Evolutionary conservation across 1,284 basidiomycete species (phyloP).

Genomic region (Fomitopsis palustris): DNA sequence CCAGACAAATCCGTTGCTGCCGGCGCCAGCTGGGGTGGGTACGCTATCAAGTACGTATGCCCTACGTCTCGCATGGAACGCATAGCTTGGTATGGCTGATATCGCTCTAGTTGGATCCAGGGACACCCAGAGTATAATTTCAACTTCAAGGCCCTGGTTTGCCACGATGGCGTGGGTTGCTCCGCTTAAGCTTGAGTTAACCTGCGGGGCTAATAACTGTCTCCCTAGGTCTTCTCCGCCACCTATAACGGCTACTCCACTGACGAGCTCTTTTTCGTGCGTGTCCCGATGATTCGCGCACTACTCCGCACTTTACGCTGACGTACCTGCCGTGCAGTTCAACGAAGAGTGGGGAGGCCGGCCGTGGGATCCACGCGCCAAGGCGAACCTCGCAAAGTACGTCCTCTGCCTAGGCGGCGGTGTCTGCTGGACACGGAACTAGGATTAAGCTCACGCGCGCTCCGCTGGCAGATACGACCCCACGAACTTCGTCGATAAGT

Average conservation of each 20-base stretch:
- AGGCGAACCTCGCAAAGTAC: constrained; percentile 54
- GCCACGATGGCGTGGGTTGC: constrained; percentile 76
- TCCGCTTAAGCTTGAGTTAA: background rate
- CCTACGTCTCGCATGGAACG: background rate
- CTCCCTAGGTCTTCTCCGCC: constrained; percentile 59
- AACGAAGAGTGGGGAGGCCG: constrained; percentile 82
- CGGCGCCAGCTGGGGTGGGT: constrained; percentile 81
- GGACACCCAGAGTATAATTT: constrained; percentile 85
- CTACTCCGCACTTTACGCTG: background rate
- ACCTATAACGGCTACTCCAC: constrained; percentile 77
- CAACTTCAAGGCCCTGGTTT: constrained; percentile 86
- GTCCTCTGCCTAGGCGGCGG: constrained; percentile 15
- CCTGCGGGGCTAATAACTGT: constrained; percentile 7
- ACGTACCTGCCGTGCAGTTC: constrained; percentile 42
- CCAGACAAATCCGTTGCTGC: constrained; percentile 76
- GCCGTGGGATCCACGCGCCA: constrained; percentile 68
- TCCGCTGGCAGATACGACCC: constrained; percentile 55
- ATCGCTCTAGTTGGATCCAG: constrained; percentile 78
- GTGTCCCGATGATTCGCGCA: constrained; percentile 24
- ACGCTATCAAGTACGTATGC: constrained; percentile 70
- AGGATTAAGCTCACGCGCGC: background rate
- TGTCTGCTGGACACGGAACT: background rate
- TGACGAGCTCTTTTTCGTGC: constrained; percentile 84
- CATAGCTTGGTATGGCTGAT: constrained; percentile 5
- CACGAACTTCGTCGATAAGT: constrained; percentile 75